Base-by-base conservation (phyloP, 2,329 filamentous ascomycete genomes). In the Botryotinia convoluta region DNA sequence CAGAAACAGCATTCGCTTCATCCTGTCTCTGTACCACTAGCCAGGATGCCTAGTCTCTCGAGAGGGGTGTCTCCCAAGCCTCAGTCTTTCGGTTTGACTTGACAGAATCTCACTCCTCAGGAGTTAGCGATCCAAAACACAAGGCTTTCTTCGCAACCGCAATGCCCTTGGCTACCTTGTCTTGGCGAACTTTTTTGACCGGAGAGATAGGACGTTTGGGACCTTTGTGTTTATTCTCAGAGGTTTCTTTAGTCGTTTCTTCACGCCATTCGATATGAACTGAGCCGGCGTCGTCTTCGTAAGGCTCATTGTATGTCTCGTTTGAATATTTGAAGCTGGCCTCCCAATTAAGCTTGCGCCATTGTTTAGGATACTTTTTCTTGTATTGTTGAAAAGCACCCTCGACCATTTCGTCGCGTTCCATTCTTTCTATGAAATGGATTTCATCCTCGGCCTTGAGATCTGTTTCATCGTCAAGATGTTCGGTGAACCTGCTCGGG, bases 161-260 rank as follows among this genome's bases (percentile, higher is more conserved):
- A 42, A 68, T 14, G 1, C 26, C 7, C 37, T 54, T 18, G 1
- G 45, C 5, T 16, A 54, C 9, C 9, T 42, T 39, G 3, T n/a
- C 26, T 5, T 29, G 26, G 4, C 9, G 26, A 5, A 0, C 12
- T n/a, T 39, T 42, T 9, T 9, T 14, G 0, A 22, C 16, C 1
- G 26, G 16, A 68, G 26, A 39, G 1, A 12, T 29, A 29, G 32
- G 61, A 0, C 18, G 45, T 14, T 22, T 22, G 0, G 4, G 26
- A 3, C 9, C 63, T 12, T 2, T 37, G 5, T 1, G 0, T 14
- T 29, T 35, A 12, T 8, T 8, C 0, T 26, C 39, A 3, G 3
- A 6, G 5, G 7, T 9, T 5, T 1, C n/a, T 18, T 22, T 29
- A 0, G 2, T 10, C 1, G 12, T 9, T 1, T 9, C 7, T 12